A percentile compares a stretch with the other conserved stretches of the same genome.
phyloP scores from a whole-genome alignment of 2,329 filamentous ascomycete species.

The Xylaria multiplex region DNA sequence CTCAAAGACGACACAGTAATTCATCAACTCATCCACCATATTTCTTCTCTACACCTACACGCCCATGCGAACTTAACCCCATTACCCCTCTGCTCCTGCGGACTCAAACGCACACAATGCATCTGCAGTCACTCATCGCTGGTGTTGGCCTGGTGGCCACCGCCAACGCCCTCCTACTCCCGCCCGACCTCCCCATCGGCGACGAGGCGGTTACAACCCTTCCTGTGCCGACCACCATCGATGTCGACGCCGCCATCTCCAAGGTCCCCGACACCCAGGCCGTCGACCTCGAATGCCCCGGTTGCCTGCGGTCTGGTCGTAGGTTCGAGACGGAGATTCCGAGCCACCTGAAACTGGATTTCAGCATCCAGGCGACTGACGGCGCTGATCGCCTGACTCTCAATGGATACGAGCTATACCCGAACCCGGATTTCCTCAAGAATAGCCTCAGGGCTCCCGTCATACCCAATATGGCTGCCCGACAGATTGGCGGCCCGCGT shows the following conservation, averaged over 20 bases:
- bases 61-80: conserved; percentile 27
- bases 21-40: neutral
- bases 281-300: conserved; percentile 47
- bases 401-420: conserved; percentile 71
- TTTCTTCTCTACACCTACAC: conserved; percentile 13
- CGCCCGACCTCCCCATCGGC: conserved; percentile 44
- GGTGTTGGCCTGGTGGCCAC: conserved; percentile 51
- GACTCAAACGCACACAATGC: conserved; percentile 44
- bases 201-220: conserved; percentile 46
- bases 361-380: conserved; percentile 60
- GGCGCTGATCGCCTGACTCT: conserved; percentile 61
- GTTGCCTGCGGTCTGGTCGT: conserved; percentile 38
- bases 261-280: conserved; percentile 39
- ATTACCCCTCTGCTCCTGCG: conserved; percentile 9
- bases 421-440: conserved; percentile 59
- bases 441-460: conserved; percentile 59
- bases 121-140: conserved; percentile 49
- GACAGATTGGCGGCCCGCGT: conserved; percentile 44
- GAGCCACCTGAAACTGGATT: conserved; percentile 62
- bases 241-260: conserved; percentile 33
- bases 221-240: conserved; percentile 43
- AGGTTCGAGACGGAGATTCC: conserved; percentile 47
- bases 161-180: conserved; percentile 48
- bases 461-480: conserved; percentile 50
- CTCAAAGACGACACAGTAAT: neutral